phyloP scores from a whole-genome alignment of 495 filamentous ascomycete genomes.

The Aspergillus wentii region DNA sequence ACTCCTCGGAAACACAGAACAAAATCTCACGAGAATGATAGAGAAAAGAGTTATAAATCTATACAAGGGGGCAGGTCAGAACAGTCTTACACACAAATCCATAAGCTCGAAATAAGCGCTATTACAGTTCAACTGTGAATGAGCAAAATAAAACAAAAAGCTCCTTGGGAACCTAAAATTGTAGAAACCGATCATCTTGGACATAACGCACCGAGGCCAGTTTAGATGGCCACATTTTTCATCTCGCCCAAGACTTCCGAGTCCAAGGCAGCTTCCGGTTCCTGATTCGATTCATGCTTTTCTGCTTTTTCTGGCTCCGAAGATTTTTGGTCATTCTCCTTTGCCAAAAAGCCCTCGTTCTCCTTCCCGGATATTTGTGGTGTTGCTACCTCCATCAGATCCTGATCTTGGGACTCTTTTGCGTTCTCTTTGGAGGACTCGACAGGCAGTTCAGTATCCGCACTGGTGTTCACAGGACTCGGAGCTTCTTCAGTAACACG shows the following conservation, averaged over 20 bases:
- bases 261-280: slow-evolving; percentile 25
- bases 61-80: slow-evolving; percentile 15
- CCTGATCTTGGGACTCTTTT: slow-evolving; percentile 26
- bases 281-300: slow-evolving; percentile 23
- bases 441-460: slow-evolving; percentile 30
- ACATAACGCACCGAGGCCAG: slow-evolving; percentile 1
- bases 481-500: slow-evolving; percentile 47
- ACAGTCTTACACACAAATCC: slow-evolving; percentile 14
- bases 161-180: slow-evolving; percentile 4
- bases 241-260: slow-evolving; percentile 46
- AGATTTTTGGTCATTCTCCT: slow-evolving; percentile 15
- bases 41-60: slow-evolving; percentile 11
- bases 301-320: slow-evolving; percentile 28
- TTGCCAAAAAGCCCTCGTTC: slow-evolving; percentile 25
- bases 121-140: slow-evolving; percentile 3
- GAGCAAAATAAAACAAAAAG: slow-evolving; percentile 5
- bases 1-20: not conserved
- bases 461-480: slow-evolving; percentile 24
- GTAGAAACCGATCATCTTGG: slow-evolving; percentile 1
- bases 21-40: slow-evolving; percentile 2
- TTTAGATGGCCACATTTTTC: slow-evolving; percentile 54
- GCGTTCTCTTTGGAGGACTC: slow-evolving; percentile 23
- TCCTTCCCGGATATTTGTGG: slow-evolving; percentile 36
- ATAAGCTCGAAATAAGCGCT: slow-evolving; percentile 12
- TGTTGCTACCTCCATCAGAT: slow-evolving; percentile 44